Conservation (phyloP, 345 rosid species). For the Euphorbia peplus region DNA sequence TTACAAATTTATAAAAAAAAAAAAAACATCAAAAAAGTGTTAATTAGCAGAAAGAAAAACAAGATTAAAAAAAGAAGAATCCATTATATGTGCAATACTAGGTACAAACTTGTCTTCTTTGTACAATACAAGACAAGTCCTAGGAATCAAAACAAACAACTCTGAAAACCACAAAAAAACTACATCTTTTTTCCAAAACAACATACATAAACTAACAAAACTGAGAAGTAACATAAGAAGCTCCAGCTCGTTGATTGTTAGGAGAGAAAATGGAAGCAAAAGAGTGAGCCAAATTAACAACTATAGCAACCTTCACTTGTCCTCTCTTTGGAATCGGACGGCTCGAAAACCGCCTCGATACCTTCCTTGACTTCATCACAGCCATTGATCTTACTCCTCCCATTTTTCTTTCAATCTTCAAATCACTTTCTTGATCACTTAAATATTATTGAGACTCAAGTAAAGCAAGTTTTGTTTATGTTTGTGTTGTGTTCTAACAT, state of each 20-base stretch:
- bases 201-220: constrained; percentile 27
- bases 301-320: constrained; percentile 62
- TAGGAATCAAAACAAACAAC: neutral
- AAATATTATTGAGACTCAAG: too few species aligned
- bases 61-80: neutral
- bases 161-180: neutral
- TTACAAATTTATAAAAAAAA: too few species aligned
- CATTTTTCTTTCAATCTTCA: constrained; percentile 25
- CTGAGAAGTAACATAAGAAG: constrained; percentile 11
- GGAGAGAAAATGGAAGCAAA: constrained; percentile 54
- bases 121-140: neutral
- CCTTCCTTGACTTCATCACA: constrained; percentile 24
- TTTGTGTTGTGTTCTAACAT: neutral
- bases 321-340: constrained; percentile 79
- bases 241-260: constrained; percentile 16
- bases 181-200: too few species aligned
- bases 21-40: too few species aligned
- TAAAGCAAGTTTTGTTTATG: too few species aligned
- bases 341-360: constrained; percentile 29
- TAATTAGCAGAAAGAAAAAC: neutral
- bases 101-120: neutral
- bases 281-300: constrained; percentile 50
- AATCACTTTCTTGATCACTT: too few species aligned
- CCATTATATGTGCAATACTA: neutral
- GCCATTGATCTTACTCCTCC: constrained; percentile 19